These are phyloP conservation scores for Amphibolis antarctica DNA, from an alignment of 106 monocot species.

Conservation along the genomic window DNA sequence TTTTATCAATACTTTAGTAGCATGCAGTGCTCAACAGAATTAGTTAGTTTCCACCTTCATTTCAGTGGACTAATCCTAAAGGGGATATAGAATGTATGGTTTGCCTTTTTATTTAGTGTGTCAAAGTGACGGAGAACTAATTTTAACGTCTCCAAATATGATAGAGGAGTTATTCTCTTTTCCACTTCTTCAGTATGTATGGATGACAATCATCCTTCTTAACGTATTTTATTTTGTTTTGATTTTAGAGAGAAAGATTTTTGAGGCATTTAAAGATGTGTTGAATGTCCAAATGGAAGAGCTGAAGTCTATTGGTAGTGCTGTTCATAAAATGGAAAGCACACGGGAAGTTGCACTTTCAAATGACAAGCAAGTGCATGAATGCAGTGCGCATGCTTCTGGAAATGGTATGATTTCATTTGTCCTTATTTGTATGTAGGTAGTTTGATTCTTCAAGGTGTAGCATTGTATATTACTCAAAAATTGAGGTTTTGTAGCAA, in stretches of 20 bases:
- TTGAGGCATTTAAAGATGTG: slow-evolving; percentile 57
- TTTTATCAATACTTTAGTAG: neutral
- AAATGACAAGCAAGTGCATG: slow-evolving; percentile 30
- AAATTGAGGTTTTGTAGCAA: no score
- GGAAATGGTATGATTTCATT: slow-evolving; percentile 50
- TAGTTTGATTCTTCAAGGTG: no score
- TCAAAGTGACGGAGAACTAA: no score
- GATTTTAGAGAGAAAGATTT: slow-evolving; percentile 51
- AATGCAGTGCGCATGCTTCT: slow-evolving; percentile 13
- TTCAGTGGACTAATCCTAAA: no score
- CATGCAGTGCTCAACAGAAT: no score
- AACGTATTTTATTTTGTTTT: slow-evolving; percentile 1
- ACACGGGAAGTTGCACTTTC: slow-evolving; percentile 23
- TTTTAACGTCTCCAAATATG: neutral
- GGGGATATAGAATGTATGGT: no score
- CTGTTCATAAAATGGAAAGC: slow-evolving; percentile 48
- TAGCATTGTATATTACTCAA: no score
- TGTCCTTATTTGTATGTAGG: neutral
- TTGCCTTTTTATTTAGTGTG: no score
- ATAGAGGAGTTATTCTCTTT: neutral
- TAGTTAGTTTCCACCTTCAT: no score
- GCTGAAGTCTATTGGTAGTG: slow-evolving; percentile 70
- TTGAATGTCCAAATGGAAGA: slow-evolving; percentile 83
- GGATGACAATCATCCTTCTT: neutral
- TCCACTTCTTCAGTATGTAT: neutral